Evolutionary conservation across 768 basidiomycete genomes (phyloP).

Genomic region (Pleurotus tuber-regium): DNA sequence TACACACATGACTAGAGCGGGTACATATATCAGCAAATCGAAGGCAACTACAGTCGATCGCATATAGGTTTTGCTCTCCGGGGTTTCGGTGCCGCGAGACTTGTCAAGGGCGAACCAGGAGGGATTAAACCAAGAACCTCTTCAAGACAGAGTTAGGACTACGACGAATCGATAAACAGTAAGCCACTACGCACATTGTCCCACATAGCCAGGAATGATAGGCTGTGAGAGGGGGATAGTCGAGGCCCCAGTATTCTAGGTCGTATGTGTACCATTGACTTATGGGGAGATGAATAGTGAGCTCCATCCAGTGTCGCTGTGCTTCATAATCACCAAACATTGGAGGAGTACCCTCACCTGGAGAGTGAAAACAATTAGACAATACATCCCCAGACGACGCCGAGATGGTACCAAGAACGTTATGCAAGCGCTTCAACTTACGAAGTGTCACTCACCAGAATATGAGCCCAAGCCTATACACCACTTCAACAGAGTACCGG

Average conservation of each 20-base stretch:
- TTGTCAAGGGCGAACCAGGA: constrained; percentile 69
- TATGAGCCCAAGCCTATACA: constrained; percentile 74
- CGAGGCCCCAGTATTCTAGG: constrained; percentile 89
- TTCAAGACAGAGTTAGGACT: constrained; percentile 11
- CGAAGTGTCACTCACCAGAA: constrained; percentile 81
- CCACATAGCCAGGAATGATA: constrained; percentile 87
- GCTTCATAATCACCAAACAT: constrained; percentile 94
- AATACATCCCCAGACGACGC: not conserved
- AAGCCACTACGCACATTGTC: constrained; percentile 52
- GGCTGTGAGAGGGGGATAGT: constrained; percentile 93
- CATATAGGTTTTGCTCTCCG: constrained; percentile 74
- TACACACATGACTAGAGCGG: constrained; percentile 67
- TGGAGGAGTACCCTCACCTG: constrained; percentile 70
- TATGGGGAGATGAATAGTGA: constrained; percentile 75
- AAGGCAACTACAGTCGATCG: constrained; percentile 66
- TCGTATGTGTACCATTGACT: constrained; percentile 87
- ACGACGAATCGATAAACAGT: not conserved
- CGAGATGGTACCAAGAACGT: not conserved
- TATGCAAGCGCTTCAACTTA: not conserved
- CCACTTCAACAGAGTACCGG: constrained; percentile 61
- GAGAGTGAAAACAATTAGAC: constrained; percentile 4
- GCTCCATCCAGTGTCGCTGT: constrained; percentile 94
- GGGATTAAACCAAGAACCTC: constrained; percentile 39
- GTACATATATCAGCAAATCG: constrained; percentile 74
- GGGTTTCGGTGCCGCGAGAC: constrained; percentile 73